A percentile compares a stretch with the other conserved stretches of the same genome.
phyloP scores from a whole-genome alignment of 345 rosid genomes.

The Raphanus raphanistrum region DNA sequence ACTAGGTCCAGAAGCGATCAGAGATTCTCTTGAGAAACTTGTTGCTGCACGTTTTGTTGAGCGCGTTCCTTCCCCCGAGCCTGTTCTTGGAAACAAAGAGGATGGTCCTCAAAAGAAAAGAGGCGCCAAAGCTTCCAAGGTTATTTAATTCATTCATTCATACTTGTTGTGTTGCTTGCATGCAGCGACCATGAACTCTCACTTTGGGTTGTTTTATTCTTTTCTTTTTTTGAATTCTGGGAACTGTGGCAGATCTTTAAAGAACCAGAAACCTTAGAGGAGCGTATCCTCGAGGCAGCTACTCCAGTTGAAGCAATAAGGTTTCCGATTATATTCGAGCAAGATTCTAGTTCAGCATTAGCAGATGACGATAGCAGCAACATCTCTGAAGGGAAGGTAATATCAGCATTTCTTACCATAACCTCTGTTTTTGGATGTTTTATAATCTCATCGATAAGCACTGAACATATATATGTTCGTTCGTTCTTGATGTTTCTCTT shows the following conservation, averaged over 20 bases:
- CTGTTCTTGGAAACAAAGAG: conserved; percentile 56
- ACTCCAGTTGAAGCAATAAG: conserved; percentile 66
- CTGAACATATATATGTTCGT: background rate
- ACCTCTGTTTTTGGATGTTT: background rate
- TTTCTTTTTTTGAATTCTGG: background rate
- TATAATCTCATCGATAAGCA: conserved; percentile 5
- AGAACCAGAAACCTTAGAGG: conserved; percentile 53
- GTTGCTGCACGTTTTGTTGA: conserved; percentile 68
- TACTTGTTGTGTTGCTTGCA: background rate
- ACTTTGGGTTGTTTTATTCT: background rate
- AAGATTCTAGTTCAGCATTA: conserved; percentile 38
- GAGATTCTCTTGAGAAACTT: conserved; percentile 53
- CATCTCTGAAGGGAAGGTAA: conserved; percentile 66
- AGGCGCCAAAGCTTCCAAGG: conserved; percentile 52
- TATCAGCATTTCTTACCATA: conserved; percentile 18
- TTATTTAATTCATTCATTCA: conserved; percentile 19
- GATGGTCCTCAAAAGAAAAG: conserved; percentile 40
- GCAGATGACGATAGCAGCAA: conserved; percentile 37
- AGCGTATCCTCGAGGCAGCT: conserved; percentile 70
- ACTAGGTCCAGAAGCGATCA: conserved; percentile 42
- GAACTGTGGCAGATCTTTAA: conserved; percentile 45
- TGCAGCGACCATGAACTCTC: background rate
- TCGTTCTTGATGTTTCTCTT: background rate
- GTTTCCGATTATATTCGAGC: conserved; percentile 47
- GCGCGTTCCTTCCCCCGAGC: conserved; percentile 76